A percentile compares a stretch with the other conserved stretches of the same genome.
Conservation (phyloP, 768 basidiomycete genomes). For the Crepidotus variabilis region DNA sequence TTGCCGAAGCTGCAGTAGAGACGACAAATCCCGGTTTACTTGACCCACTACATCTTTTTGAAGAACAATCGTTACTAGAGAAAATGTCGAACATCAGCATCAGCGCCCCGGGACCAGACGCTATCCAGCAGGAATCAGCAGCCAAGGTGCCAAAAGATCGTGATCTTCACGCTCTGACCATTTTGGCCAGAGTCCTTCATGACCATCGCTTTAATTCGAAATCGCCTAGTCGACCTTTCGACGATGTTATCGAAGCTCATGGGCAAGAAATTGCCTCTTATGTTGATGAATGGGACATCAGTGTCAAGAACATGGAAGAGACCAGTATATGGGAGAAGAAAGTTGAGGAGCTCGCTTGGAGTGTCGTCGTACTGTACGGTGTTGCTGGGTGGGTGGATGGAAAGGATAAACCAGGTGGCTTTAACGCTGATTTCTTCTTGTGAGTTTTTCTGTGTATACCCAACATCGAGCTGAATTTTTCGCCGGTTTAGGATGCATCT, state of each 20-base stretch:
- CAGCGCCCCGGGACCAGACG: background rate
- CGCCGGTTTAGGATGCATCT: slow-evolving; percentile 48
- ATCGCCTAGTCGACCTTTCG: slow-evolving; percentile 25
- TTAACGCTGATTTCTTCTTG: slow-evolving; percentile 60
- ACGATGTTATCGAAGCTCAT: slow-evolving; percentile 29
- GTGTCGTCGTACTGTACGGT: slow-evolving; percentile 50
- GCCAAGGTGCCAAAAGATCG: background rate
- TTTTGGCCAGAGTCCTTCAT: slow-evolving; percentile 47
- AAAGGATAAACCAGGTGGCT: slow-evolving; percentile 24
- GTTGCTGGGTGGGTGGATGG: slow-evolving; percentile 46
- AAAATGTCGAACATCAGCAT: background rate
- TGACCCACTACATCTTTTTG: slow-evolving; percentile 25
- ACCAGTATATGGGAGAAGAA: slow-evolving; percentile 29
- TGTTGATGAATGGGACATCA: slow-evolving; percentile 39
- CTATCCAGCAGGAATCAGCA: background rate
- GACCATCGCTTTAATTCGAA: slow-evolving; percentile 37
- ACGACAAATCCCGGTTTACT: slow-evolving; percentile 16
- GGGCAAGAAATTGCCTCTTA: slow-evolving; percentile 38
- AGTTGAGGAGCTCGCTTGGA: slow-evolving; percentile 62
- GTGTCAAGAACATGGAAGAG: slow-evolving; percentile 29
- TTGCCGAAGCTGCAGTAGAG: slow-evolving; percentile 55
- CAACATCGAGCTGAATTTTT: background rate
- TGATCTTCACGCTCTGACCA: slow-evolving; percentile 15
- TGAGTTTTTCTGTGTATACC: slow-evolving; percentile 28
- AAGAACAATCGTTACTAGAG: slow-evolving; percentile 1